Percentiles rank a stretch among this genome's conserved stretches.
Conservation (phyloP, 2,329 filamentous ascomycete species). For the Byssothecium circinans region DNA sequence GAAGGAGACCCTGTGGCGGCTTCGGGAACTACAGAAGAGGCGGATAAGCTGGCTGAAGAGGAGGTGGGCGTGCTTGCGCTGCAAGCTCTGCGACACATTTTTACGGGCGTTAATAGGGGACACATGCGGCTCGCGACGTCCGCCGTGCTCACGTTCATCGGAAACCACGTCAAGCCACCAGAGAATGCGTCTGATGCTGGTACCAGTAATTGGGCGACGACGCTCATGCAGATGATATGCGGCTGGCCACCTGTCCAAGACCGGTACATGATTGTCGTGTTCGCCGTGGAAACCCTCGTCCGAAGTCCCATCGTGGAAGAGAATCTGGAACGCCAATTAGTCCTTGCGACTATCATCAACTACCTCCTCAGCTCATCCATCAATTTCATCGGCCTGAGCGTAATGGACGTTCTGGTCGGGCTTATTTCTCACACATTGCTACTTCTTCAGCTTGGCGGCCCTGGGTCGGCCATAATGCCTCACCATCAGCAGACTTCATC, state of each 20-base stretch:
- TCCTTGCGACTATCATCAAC: conserved; percentile 76
- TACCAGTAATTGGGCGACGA: conserved; percentile 74
- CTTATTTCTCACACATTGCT: conserved; percentile 81
- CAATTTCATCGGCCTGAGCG: conserved; percentile 91
- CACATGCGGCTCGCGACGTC: conserved; percentile 79
- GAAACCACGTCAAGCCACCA: conserved; percentile 31
- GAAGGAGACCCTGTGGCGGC: conserved; percentile 68
- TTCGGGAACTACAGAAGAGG: conserved; percentile 80
- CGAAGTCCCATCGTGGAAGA: conserved; percentile 69
- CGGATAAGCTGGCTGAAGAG: conserved; percentile 86
- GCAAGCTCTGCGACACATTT: conserved; percentile 84
- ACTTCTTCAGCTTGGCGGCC: conserved; percentile 66
- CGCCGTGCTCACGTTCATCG: conserved; percentile 74
- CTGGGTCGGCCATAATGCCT: conserved; percentile 41
- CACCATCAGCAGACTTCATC: conserved; percentile 43
- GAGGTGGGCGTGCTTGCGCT: conserved; percentile 83
- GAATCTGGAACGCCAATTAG: conserved; percentile 71
- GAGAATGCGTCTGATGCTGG: conserved; percentile 48
- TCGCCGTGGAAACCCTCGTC: conserved; percentile 74
- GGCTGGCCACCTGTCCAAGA: conserved; percentile 93
- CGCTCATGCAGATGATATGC: conserved; percentile 76
- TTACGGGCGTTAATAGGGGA: conserved; percentile 75
- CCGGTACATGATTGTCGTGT: conserved; percentile 85
- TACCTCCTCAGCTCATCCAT: conserved; percentile 83
- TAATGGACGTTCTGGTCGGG: conserved; percentile 90